Evolutionary conservation across 164 flowering plant species (phyloP).

Genomic region (Liriodendron chinense): DNA sequence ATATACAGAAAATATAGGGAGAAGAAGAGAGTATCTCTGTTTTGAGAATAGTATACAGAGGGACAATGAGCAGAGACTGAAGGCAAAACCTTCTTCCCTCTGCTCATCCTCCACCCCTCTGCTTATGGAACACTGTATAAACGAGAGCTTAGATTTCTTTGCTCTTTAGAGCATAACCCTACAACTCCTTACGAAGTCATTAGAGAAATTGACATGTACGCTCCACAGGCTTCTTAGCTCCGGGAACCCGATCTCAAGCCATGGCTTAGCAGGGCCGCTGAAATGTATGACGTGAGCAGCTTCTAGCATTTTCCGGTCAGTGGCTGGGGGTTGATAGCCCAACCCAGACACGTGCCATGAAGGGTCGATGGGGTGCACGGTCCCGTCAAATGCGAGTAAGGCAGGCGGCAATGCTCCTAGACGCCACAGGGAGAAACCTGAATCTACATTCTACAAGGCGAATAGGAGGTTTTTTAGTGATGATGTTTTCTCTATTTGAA

Average conservation of each 20-base stretch:
- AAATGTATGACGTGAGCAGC: constrained; percentile 60
- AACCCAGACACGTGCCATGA: constrained; percentile 58
- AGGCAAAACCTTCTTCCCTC: constrained; percentile 59
- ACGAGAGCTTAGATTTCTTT: neutral
- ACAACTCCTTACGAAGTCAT: constrained; percentile 48
- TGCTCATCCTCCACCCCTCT: constrained; percentile 14
- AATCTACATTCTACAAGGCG: constrained; percentile 43
- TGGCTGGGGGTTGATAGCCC: constrained; percentile 33
- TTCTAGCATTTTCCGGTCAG: constrained; percentile 24
- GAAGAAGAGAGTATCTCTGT: neutral
- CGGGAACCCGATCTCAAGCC: constrained; percentile 57
- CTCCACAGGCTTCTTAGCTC: constrained; percentile 52
- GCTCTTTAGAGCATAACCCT: constrained; percentile 29
- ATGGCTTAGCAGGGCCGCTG: constrained; percentile 77
- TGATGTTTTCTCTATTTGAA: too few relatives aligned
- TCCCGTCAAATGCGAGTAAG: constrained; percentile 57
- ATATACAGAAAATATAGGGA: neutral
- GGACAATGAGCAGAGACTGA: constrained; percentile 45
- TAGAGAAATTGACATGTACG: constrained; percentile 45
- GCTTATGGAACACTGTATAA: constrained; percentile 10
- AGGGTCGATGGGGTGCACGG: constrained; percentile 57
- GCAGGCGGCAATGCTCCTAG: constrained; percentile 69
- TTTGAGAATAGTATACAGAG: constrained; percentile 7
- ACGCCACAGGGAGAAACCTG: constrained; percentile 53
- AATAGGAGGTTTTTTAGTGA: neutral